Evolutionary conservation across 345 rosid genomes (phyloP).

Genomic region (Populus ilicifolia): DNA sequence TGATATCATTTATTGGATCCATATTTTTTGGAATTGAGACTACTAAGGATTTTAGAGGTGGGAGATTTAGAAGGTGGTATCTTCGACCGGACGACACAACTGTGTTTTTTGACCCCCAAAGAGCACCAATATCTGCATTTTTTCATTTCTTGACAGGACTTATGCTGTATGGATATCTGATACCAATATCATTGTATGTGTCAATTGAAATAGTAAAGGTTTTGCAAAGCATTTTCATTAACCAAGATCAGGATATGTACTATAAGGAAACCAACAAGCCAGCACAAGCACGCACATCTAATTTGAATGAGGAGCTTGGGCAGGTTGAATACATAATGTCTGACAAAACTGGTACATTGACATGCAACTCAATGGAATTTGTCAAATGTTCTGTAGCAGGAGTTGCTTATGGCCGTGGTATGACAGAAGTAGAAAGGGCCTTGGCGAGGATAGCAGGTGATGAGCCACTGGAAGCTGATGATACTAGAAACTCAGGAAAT

Average conservation of each 20-base stretch:
- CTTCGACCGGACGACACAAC: conserved; percentile 59
- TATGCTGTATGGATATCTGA: conserved; percentile 87
- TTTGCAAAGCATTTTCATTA: conserved; percentile 81
- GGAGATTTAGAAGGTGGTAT: conserved; percentile 67
- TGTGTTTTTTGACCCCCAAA: conserved; percentile 55
- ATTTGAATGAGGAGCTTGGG: conserved; percentile 94
- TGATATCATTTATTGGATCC: conserved; percentile 66
- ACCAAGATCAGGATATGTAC: conserved; percentile 75
- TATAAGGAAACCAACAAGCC: conserved; percentile 54
- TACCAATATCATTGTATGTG: conserved; percentile 83
- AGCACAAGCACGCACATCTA: conserved; percentile 82
- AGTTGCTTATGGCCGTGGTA: conserved; percentile 57
- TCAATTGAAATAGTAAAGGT: conserved; percentile 91
- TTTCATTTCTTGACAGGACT: conserved; percentile 86
- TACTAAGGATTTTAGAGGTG: conserved; percentile 42
- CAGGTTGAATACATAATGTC: conserved; percentile 77
- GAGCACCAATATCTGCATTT: conserved; percentile 55
- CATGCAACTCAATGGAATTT: conserved; percentile 95
- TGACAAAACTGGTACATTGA: conserved; percentile 92
- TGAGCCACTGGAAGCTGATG: conserved; percentile 23
- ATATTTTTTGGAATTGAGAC: conserved; percentile 58
- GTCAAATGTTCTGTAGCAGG: conserved; percentile 85
- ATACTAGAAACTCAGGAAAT: conserved; percentile 17
- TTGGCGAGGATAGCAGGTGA: conserved; percentile 38
- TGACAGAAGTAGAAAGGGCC: conserved; percentile 77